Evolutionary conservation across 2,329 filamentous ascomycete genomes (phyloP).

Genomic region (Amauroascus niger): DNA sequence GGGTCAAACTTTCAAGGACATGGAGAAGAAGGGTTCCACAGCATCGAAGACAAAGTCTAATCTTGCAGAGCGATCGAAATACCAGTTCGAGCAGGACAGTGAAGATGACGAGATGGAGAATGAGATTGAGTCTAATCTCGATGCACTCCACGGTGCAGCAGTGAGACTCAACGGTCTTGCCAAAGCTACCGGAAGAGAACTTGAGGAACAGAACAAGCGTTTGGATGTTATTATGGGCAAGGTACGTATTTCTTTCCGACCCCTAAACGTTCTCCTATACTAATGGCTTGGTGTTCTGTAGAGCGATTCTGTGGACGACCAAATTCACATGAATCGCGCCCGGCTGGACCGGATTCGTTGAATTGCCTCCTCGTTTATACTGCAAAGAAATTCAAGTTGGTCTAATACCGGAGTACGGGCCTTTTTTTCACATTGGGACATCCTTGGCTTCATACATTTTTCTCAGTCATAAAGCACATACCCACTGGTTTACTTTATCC

Average conservation of each 20-base stretch:
- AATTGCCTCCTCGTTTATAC: background rate
- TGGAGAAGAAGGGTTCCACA: slow-evolving; percentile 44
- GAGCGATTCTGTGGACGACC: slow-evolving; percentile 76
- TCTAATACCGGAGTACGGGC: background rate
- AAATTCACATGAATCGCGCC: slow-evolving; percentile 68
- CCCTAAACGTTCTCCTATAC: slow-evolving; percentile 2
- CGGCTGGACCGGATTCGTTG: slow-evolving; percentile 51
- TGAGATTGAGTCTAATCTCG: slow-evolving; percentile 59
- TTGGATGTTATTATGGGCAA: slow-evolving; percentile 70
- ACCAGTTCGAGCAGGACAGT: slow-evolving; percentile 67
- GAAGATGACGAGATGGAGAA: slow-evolving; percentile 60
- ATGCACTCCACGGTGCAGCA: slow-evolving; percentile 52
- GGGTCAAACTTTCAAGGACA: slow-evolving; percentile 57
- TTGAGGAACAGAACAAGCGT: slow-evolving; percentile 66
- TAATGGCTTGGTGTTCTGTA: slow-evolving; percentile 31
- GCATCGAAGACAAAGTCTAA: slow-evolving; percentile 42
- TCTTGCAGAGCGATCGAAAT: slow-evolving; percentile 58
- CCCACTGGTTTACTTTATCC: background rate
- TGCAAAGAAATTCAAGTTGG: background rate
- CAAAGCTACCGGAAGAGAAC: slow-evolving; percentile 62
- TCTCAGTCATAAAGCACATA: background rate
- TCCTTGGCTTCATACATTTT: background rate
- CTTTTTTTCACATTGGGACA: background rate
- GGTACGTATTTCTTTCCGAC: slow-evolving; percentile 41
- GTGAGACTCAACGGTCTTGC: slow-evolving; percentile 64